A percentile compares a stretch with the other conserved stretches of the same genome.
Conservation (phyloP, 106 monocot genomes). For the Xerophyta viscosa region DNA sequence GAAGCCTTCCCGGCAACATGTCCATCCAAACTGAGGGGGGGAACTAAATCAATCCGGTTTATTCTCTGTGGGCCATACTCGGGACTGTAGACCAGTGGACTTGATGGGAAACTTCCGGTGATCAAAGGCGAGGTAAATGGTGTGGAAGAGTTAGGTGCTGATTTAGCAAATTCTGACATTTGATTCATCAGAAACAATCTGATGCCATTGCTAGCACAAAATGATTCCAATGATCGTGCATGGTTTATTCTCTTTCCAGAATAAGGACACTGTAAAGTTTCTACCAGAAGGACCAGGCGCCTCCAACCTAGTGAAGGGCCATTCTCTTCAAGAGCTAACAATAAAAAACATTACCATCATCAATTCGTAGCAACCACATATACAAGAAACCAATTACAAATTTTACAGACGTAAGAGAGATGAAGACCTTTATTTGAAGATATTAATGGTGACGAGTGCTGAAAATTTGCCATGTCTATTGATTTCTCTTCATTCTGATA, state of each 20-base stretch:
- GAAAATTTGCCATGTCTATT: conserved; percentile 38
- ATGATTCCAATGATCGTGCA: conserved; percentile 72
- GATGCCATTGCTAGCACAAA: conserved; percentile 65
- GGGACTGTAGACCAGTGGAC: conserved; percentile 80
- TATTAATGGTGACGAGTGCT: conserved; percentile 29
- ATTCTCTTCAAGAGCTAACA: conserved; percentile 39
- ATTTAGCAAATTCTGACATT: conserved; percentile 37
- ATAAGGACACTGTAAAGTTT: conserved; percentile 58
- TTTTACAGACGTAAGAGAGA: too few species aligned
- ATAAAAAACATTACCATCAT: conserved; percentile 7
- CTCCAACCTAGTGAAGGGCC: conserved; percentile 84
- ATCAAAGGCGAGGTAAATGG: conserved; percentile 80
- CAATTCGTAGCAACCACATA: too few species aligned
- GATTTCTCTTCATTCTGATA: conserved; percentile 45
- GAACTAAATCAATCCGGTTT: conserved; percentile 66
- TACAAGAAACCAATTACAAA: too few species aligned
- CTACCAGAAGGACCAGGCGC: conserved; percentile 78
- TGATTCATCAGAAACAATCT: conserved; percentile 40
- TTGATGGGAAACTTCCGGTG: conserved; percentile 96
- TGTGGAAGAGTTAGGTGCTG: conserved; percentile 44
- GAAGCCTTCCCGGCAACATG: conserved; percentile 33
- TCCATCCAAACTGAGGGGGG: conserved; percentile 87
- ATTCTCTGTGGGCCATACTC: conserved; percentile 51
- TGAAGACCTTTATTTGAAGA: conserved; percentile 43
- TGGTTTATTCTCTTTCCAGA: conserved; percentile 50